Evolutionary conservation across 2,329 filamentous ascomycete species (phyloP), one percentile per base, ranked within the genome.

Genomic region (Thielaviopsis euricoi): DNA sequence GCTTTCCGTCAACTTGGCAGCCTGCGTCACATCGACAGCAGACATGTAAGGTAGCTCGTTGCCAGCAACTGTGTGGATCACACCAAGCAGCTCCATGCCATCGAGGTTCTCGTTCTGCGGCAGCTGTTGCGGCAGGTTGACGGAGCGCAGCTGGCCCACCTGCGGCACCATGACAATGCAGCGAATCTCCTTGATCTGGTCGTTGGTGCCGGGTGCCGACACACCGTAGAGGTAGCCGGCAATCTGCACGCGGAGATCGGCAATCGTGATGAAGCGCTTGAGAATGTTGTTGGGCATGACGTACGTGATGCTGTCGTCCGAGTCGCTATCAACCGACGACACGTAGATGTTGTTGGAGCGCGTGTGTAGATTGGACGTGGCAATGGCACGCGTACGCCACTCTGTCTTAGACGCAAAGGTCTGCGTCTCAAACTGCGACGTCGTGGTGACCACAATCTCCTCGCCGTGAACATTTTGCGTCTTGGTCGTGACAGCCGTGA

Each of bases 251-350:
- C 94, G 87, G 58, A 98, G 80, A 74, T 98, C 93, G 52, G 93
- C 86, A 67, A 98, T 94, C 23, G 88, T 93, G 73, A 98, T 97
- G 76, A 98, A 98, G 63, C 89, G 87, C 78, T 95, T 96, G 66
- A 98, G 79, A 53, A 98, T 85, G 70, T 98, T 98, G 80, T 97
- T 98, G 0, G 93, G 93, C 88, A 98, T 96, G 66, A 98, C 87
- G 66, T 97, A 98, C 0, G 91, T 98, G 67, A 87, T 86, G 40
- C 57, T 61, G 66, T 90, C 88, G 61, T 95, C 89, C 62, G 93
- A 81, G 57, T 89, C 87, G 63, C 91, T 87, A 68, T 97, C 93
- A 57, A 96, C 89, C 0, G 90, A 93, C 7, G 93, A 95, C 64
- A 98, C 94, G 71, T 97, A 98, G 66, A 98, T 95, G 72, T 98